Evolutionary conservation across 2,329 filamentous ascomycete genomes (phyloP).

Genomic region (Talaromyces albobiverticillius): DNA sequence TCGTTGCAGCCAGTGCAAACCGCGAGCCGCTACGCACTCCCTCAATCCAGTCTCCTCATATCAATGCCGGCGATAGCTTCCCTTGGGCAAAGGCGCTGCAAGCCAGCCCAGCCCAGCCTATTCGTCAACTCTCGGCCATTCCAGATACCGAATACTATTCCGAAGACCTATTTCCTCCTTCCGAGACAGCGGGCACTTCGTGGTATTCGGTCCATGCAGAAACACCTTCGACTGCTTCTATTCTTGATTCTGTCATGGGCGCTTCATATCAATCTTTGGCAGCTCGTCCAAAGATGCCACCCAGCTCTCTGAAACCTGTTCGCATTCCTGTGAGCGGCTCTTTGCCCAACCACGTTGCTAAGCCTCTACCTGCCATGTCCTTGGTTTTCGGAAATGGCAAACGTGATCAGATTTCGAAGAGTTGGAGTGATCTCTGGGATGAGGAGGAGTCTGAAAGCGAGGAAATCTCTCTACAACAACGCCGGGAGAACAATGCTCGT

Average conservation of each 20-base stretch:
- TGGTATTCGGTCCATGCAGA: conserved; percentile 77
- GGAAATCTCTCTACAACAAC: conserved; percentile 58
- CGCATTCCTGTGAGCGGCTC: conserved; percentile 76
- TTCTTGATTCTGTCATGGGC: conserved; percentile 77
- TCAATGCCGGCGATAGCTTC: conserved; percentile 76
- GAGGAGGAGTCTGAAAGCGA: conserved; percentile 77
- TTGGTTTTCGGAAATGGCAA: conserved; percentile 72
- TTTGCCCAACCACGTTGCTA: conserved; percentile 61
- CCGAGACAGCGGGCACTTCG: conserved; percentile 61
- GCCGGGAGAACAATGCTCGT: conserved; percentile 63
- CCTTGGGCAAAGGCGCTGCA: conserved; percentile 93
- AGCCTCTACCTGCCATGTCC: conserved; percentile 67
- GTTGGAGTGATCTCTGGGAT: conserved; percentile 98
- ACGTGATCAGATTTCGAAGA: conserved; percentile 83
- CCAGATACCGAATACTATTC: conserved; percentile 73
- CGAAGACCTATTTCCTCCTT: conserved; percentile 82
- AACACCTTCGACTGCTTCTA: conserved; percentile 78
- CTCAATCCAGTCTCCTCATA: conserved; percentile 81
- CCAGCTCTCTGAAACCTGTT: conserved; percentile 50
- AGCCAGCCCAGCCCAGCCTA: conserved; percentile 65
- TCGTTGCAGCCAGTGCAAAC: conserved; percentile 76
- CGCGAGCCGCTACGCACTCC: conserved; percentile 94
- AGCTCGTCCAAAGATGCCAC: conserved; percentile 43
- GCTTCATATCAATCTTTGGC: conserved; percentile 75
- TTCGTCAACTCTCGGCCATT: conserved; percentile 83